Base-by-base conservation (phyloP, 768 basidiomycete genomes). In the Hericium rajendrae region DNA sequence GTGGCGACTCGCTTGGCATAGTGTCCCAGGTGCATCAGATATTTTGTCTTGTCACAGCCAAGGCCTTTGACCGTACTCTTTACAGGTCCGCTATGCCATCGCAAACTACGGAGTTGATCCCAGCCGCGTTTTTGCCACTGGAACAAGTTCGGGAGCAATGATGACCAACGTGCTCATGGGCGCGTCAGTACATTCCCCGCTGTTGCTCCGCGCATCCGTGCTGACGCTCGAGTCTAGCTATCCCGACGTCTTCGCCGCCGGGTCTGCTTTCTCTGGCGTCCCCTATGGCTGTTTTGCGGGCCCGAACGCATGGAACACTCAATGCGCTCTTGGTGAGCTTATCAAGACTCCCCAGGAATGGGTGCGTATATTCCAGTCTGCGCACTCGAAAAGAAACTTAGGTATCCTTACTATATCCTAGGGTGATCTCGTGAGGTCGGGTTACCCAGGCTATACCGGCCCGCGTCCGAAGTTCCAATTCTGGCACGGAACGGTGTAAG, bases 121-220 rank as follows among this genome's bases (percentile, higher is more conserved):
- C 2, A 63, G 48, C 38, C 72, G 73, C 40, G 79, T 82, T 57
- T 82, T 75, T 65, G 75, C 73, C 24, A 78, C 77, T 38, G 81
- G 81, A 11, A 73, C 73, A 3, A 76, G 76, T 4, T 81, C 79
- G 2, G 81, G 80, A 48, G 73, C 73, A 56, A 83, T 82, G 81
- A 82, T 82, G 80, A 81, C 80, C 56, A 78, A 77, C 62, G 80
- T 81, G 24, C 69, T 81, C 43, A 68, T 70, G 50, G 80, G 78
- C 38, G 75, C 77, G 13, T 32, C 32, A 32, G 32, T 32, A 10
- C 32, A 32, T 32, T 32, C 32, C 32, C 32, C 32, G 32, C 32
- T 8, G 32, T 8, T 32, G 32, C 32, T 32, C 32, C 6, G 32
- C 32, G 8, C 6, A 32, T 8, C 9, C 9, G 6, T 32, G 32